Percentiles rank a stretch among this genome's conserved stretches.
phyloP scores from a whole-genome alignment of 352 stramenopile species.

The Globisporangium uncinulatum region DNA sequence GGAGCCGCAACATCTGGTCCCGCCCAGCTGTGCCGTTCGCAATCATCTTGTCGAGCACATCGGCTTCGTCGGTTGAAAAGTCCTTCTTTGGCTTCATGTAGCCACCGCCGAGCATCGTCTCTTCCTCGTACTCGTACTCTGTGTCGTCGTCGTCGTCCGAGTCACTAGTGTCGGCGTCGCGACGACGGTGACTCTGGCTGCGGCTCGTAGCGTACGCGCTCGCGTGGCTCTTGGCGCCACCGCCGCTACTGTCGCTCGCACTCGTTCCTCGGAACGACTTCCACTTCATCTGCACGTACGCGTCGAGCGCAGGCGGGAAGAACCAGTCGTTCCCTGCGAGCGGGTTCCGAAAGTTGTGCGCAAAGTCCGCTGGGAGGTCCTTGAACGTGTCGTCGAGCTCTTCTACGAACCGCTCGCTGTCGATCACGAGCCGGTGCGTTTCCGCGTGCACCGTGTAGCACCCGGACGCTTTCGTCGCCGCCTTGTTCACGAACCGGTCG shows the following conservation, averaged over 20 bases:
- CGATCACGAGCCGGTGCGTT: slow-evolving; percentile 47
- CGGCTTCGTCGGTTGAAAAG: slow-evolving; percentile 67
- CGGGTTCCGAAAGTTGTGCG: slow-evolving; percentile 38
- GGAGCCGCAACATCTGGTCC: slow-evolving; percentile 64
- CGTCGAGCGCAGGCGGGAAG: slow-evolving; percentile 54
- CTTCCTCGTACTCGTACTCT: slow-evolving; percentile 22
- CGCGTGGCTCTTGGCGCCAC: slow-evolving; percentile 5
- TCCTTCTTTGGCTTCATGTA: slow-evolving; percentile 54
- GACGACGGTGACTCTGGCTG: not conserved
- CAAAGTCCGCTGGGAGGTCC: slow-evolving; percentile 51
- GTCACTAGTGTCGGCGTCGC: slow-evolving; percentile 31
- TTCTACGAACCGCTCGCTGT: slow-evolving; percentile 56
- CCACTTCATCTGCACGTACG: slow-evolving; percentile 80
- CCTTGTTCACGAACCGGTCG: slow-evolving; percentile 75
- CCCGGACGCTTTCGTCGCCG: slow-evolving; percentile 53
- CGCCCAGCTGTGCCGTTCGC: slow-evolving; percentile 58
- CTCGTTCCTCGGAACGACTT: slow-evolving; percentile 45
- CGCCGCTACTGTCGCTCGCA: slow-evolving; percentile 1
- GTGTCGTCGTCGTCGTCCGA: slow-evolving; percentile 26
- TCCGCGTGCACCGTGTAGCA: slow-evolving; percentile 57
- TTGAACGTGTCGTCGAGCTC: slow-evolving; percentile 63
- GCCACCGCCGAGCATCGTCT: slow-evolving; percentile 23
- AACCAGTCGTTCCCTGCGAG: slow-evolving; percentile 35
- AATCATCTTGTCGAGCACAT: slow-evolving; percentile 78
- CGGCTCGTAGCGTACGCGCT: slow-evolving; percentile 1